phyloP scores from a whole-genome alignment of 164 flowering plant species.

The Tinospora cordifolia region DNA sequence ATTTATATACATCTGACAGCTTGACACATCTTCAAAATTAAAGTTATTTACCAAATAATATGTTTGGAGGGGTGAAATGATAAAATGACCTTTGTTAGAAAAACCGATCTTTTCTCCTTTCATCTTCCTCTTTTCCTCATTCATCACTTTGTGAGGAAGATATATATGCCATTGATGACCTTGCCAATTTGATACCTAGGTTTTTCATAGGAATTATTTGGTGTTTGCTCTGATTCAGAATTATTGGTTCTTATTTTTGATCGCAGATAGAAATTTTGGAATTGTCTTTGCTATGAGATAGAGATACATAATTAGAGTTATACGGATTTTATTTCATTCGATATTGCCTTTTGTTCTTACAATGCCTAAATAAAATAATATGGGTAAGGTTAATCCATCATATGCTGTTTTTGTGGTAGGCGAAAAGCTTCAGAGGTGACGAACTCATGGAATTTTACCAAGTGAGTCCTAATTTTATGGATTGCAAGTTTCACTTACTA shows the following conservation, averaged over 20 bases:
- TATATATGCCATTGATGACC: too few relatives aligned
- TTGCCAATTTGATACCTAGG: too few relatives aligned
- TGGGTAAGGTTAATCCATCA: background rate
- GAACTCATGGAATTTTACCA: conserved; percentile 91
- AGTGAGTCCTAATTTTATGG: conserved; percentile 34
- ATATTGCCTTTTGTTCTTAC: background rate
- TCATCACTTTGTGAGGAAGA: too few relatives aligned
- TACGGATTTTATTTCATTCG: background rate
- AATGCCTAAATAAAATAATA: background rate
- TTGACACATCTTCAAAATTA: too few relatives aligned
- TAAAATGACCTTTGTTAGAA: too few relatives aligned
- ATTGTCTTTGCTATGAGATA: background rate
- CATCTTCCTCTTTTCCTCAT: too few relatives aligned
- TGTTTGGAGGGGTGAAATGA: too few relatives aligned
- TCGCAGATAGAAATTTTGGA: background rate
- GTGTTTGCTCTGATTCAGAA: too few relatives aligned
- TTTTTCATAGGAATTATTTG: background rate
- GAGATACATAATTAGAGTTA: background rate
- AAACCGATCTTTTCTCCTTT: too few relatives aligned
- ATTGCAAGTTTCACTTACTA: background rate
- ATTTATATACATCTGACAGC: too few relatives aligned
- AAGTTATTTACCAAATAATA: too few relatives aligned
- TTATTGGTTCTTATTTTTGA: background rate
- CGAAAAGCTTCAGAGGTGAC: conserved; percentile 70
- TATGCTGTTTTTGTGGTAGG: conserved; percentile 29